A percentile compares a stretch with the other conserved stretches of the same genome.
Evolutionary conservation across 805 yeast species (phyloP).

Genomic region (Kuraishia ogatae): DNA sequence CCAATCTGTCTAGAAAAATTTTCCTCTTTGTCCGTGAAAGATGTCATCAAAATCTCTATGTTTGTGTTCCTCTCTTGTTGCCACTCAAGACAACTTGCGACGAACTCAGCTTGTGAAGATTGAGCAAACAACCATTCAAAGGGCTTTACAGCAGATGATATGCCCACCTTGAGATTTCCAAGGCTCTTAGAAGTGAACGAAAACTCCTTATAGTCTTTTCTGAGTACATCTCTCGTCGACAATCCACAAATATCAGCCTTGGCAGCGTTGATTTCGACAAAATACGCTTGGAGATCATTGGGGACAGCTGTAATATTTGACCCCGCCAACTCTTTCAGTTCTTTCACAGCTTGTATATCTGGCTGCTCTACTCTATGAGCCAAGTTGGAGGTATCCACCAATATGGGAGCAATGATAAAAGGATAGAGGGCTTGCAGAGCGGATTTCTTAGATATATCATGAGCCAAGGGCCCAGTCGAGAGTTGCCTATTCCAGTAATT

Average conservation of each 20-base stretch:
- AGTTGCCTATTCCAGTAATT: conserved; percentile 41
- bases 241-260: conserved; percentile 62
- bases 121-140: conserved; percentile 38
- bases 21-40: conserved; percentile 21
- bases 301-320: conserved; percentile 8
- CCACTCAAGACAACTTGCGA: conserved; percentile 15
- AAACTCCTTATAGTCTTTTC: conserved; percentile 83
- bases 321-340: conserved; percentile 24
- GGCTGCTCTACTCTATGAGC: conserved; percentile 49
- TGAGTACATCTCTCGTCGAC: conserved; percentile 48
- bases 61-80: conserved; percentile 25
- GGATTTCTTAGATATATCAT: conserved; percentile 4
- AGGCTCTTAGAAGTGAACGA: conserved; percentile 22
- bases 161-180: conserved; percentile 43
- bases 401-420: conserved; percentile 56
- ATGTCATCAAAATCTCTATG: conserved; percentile 38
- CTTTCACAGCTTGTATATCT: conserved; percentile 40
- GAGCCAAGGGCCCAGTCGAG: conserved; percentile 7
- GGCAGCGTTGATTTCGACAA: conserved; percentile 28
- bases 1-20: conserved; percentile 37
- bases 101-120: conserved; percentile 11
- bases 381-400: conserved; percentile 71
- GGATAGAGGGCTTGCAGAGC: conserved; percentile 27
- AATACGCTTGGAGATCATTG: conserved; percentile 8
- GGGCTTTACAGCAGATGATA: conserved; percentile 66